Evolutionary conservation across 805 yeast species (phyloP).

Genomic region (Blastobotrys peoriensis): DNA sequence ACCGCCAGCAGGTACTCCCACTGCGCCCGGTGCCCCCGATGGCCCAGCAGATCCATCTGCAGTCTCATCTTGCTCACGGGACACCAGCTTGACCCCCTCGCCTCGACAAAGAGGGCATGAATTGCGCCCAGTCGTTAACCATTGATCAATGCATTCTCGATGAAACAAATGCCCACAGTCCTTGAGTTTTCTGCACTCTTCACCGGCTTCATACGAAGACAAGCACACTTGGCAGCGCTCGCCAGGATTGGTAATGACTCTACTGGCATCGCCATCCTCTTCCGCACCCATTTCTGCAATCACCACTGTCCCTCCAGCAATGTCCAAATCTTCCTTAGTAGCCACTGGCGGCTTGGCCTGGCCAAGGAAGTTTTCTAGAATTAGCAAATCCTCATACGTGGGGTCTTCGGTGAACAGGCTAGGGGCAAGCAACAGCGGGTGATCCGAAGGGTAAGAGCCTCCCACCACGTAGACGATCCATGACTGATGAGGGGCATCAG

Average conservation of each 20-base stretch:
- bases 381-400: conserved; percentile 44
- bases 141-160: conserved; percentile 50
- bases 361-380: conserved; percentile 44
- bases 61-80: not conserved
- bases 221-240: conserved; percentile 51
- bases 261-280: conserved; percentile 15
- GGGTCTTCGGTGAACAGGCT: conserved; percentile 44
- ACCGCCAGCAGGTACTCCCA: no score
- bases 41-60: no score
- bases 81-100: conserved; percentile 32
- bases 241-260: conserved; percentile 12
- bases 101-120: conserved; percentile 55
- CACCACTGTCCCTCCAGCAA: conserved; percentile 34
- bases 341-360: conserved; percentile 42
- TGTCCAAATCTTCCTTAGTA: conserved; percentile 35
- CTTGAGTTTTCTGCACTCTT: conserved; percentile 40
- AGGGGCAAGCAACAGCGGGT: conserved; percentile 45
- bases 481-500: conserved; percentile 38
- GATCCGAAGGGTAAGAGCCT: conserved; percentile 44
- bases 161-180: conserved; percentile 50
- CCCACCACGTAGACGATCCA: conserved; percentile 64
- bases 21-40: no score
- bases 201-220: conserved; percentile 41
- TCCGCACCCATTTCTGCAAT: conserved; percentile 25
- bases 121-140: conserved; percentile 49